Base-by-base conservation (phyloP, 768 basidiomycete genomes). In the Termitomyces sp. region DNA sequence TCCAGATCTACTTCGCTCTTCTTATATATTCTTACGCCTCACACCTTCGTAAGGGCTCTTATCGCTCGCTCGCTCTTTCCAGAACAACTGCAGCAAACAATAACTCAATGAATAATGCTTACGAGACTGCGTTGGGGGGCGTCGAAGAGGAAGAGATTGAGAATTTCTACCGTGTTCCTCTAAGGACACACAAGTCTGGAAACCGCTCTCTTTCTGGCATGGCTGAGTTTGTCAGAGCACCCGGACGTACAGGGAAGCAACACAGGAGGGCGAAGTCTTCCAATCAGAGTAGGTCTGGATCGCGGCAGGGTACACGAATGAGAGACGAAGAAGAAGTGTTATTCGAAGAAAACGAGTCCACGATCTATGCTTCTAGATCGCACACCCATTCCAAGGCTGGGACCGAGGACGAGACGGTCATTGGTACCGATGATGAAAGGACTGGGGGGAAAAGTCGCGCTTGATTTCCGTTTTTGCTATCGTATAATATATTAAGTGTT, bases 21-120 rank as follows among this genome's bases (percentile, higher is more conserved):
- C 71, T 94, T 53, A 74, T 98, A 29, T 99, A 98, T 71, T 98
- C 96, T 13, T 98, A 91, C 68, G 94, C 94, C 3, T 76, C 83
- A 2, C 97, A 98, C 69, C 86, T 98, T 50, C 90, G 94, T 42
- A 88, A 88, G 63, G 91, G 94, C 43, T 89, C 91, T 22, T 98
- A 95, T 66, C 89, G 90, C 59, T 76, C 86, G 13, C 84, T 99
- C 41, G 86, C 90, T 12, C 73, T 77, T 49, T 75, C 76, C 16
- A 81, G 81, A 47, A 70, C 77, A 53, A 70, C 70, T 54, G 66
- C 71, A 52, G 29, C 52, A 65, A 51, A 52, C 68, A 57, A 32
- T 67, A 49, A 43, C 68, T 66, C 70, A 41, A 66, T 69, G 49
- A 61, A 66, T 54, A 62, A 70, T 23, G 67, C 73, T 22, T 77